Base-by-base conservation (phyloP, 805 yeast genomes). In the Ogataea degrootiae region DNA sequence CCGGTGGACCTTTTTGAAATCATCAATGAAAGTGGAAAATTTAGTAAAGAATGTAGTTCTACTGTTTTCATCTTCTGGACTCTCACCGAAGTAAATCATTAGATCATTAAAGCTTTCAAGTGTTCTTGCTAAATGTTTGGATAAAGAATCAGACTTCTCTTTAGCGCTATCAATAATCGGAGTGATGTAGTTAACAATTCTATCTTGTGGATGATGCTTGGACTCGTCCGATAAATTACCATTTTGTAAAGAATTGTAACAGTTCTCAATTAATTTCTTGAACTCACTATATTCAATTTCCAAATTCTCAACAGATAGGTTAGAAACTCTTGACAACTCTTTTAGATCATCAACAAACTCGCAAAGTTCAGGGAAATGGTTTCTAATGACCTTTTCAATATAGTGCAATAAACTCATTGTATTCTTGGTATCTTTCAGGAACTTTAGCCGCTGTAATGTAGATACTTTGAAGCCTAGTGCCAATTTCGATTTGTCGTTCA, bases 61-160 rank as follows among this genome's bases (percentile, higher is more conserved):
- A 7, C 79, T 74, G 21, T 77, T 70, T 35, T 74, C 76, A 46
- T 76, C 78, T 3, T 60, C 51, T 2, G 79, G 76, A 56, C 81
- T 82, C 61, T 86, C 95, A 8, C 92, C 95, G 60, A 81, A 86
- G 61, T 79, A 83, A 45, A 70, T 69, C 87, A 86, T 80, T 48
- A 83, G 60, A 46, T 76, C 74, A 29, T 79, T 79, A 51, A 83
- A 76, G 41, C 75, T 80, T 26, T 69, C 68, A 49, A 76, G 66
- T 0, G 87, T 79, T 42, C 69, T 67, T 22, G 67, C 68, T 8
- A 80, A 70, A 53, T 80, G 86, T 43, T 70, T 77, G 31, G 68
- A 58, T 45, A 86, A 65, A 29, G 76, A 54, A 1, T 34, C 34
- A 15, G 75, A 77, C 37, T 77, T 73, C 59, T 76, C 76, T 53